Evolutionary conservation across 768 basidiomycete species (phyloP), one percentile per base, ranked within the genome.

Genomic region (Collybia sp.): DNA sequence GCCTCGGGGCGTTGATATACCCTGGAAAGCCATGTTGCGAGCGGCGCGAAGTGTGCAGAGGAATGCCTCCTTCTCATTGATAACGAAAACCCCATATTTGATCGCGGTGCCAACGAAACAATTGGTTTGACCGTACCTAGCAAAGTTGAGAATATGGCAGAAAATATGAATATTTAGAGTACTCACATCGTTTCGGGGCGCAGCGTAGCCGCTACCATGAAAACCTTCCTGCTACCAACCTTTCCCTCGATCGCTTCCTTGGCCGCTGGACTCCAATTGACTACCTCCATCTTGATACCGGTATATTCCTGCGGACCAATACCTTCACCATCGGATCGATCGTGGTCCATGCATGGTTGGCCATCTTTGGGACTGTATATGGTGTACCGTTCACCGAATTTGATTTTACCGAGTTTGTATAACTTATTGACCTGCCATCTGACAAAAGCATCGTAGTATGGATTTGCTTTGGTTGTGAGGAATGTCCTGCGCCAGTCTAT

Each of bases 341-440:
- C 96, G 69, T 99, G 96, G 66, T 99, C 96, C 96, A 99, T 98
- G 61, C 96, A 99, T 0, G 96, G 95, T 60, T 98, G 96, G 2
- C 93, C 94, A 55, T 99, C 96, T 66, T 97, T 97, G 2, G 93
- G 93, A 53, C 91, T 94, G 76, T 96, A 99, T 60, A 99, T 91
- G 12, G 96, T 99, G 66, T 97, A 95, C 37, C 96, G 85, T 67
- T 96, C 89, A 41, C 96, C 96, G 60, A 97, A 99, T 67, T 95
- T 96, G 74, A 99, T 91, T 69, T 93, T 94, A 30, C 88, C 87
- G 40, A 93, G 73, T 36, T 70, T 72, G 66, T 91, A 76, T 8
- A 98, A 76, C 62, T 90, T 93, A 74, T 95, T 97, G 65, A 93
- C 83, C 61, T 99, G 96, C 96, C 96, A 99, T 30, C 93, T 84